Base-by-base conservation (phyloP, 2,329 filamentous ascomycete genomes). In the Ascochyta rabiei region DNA sequence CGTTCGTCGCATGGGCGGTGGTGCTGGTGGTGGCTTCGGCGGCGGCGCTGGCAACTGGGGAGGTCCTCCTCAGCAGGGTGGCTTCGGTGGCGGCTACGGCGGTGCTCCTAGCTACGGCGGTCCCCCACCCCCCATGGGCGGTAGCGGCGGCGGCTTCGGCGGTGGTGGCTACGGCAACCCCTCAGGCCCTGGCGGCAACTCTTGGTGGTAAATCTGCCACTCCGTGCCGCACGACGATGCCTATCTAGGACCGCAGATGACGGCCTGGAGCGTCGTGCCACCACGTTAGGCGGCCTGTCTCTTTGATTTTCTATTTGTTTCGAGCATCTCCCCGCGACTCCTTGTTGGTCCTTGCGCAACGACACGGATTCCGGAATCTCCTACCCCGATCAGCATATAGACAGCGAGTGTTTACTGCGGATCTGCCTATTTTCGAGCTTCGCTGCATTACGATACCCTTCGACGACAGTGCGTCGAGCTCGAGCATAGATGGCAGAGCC, bases 131-230 rank as follows among this genome's bases (percentile, higher is more conserved):
- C 84, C 69, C 38, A 67, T 68, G 37, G 63, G 62, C 44, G 68
- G 70, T 46, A 70, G 71, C 45, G 79, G 79, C 52, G 73, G 76
- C 48, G 70, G 76, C 37, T 79, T 77, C 53, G 76, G 77, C 55
- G 80, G 77, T 62, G 80, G 77, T 61, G 78, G 84, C 76, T 90
- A 90, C 77, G 88, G 88, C 75, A 88, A 89, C 78, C 87, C 88
- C 66, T 82, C 83, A 63, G 83, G 83, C 62, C 80, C 75, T 49
- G 84, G 84, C 56, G 84, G 84, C 70, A 85, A 86, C 59, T 87
- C 85, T 64, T 90, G 89, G 88, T 91, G 82, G 82, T 85, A 84
- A 70, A 77, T 55, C 8, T 54, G 50, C 44, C 47, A 24, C 34
- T 35, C 46, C 42, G 44, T 18, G 47, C 51, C 57, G 60, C 62